These are phyloP conservation scores for Moringa oleifera DNA, from an alignment of 345 rosid genomes.

Conservation along the genomic window DNA sequence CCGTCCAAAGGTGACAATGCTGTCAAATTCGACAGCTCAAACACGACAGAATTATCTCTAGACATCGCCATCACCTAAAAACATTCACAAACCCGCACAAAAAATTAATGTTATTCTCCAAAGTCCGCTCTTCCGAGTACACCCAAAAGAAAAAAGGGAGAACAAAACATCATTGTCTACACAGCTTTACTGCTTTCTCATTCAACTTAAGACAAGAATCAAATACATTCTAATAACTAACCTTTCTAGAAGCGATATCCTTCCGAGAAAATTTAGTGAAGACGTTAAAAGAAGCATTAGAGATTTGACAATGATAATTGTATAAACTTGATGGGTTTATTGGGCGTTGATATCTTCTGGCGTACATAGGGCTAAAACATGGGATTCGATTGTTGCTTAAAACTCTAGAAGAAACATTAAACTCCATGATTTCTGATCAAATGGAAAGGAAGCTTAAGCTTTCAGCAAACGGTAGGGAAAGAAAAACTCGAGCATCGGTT, in stretches of 20 bases:
- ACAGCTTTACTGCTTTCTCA: too few species aligned
- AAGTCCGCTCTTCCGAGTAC: not conserved
- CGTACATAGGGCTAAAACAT: slow-evolving; percentile 1
- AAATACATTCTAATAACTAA: slow-evolving; percentile 2
- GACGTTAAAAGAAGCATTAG: slow-evolving; percentile 24
- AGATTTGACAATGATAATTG: slow-evolving; percentile 8
- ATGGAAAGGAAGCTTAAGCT: not conserved
- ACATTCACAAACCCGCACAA: not conserved
- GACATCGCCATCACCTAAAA: slow-evolving; percentile 42
- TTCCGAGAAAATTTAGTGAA: slow-evolving; percentile 12
- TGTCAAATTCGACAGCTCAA: slow-evolving; percentile 69
- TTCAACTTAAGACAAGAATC: not conserved
- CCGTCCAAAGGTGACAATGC: slow-evolving; percentile 93
- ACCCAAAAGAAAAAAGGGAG: not conserved
- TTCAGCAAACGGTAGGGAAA: not conserved
- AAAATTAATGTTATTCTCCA: not conserved
- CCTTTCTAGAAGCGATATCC: slow-evolving; percentile 29
- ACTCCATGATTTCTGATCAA: slow-evolving; percentile 24
- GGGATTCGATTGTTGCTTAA: slow-evolving; percentile 14
- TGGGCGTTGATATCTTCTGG: slow-evolving; percentile 20
- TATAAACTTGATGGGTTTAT: slow-evolving; percentile 6
- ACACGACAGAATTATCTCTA: slow-evolving; percentile 25
- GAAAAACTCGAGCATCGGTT: slow-evolving; percentile 4
- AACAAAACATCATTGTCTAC: not conserved
- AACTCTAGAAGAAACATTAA: slow-evolving; percentile 30